Conservation (phyloP, 805 yeast genomes). For the Yarrowia sp. region DNA sequence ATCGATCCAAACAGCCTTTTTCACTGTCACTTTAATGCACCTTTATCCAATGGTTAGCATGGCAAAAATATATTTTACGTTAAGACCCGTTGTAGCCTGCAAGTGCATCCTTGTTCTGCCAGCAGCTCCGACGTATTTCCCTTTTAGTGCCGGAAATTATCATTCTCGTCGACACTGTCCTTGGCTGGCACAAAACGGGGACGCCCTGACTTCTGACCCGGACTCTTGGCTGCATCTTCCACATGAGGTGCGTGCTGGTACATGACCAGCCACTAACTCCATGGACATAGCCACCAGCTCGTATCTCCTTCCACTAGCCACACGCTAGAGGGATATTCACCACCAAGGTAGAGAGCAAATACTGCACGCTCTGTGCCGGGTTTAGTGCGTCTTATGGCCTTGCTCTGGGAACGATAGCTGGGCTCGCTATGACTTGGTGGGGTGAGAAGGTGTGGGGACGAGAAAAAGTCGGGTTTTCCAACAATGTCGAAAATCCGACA, state of each 20-base stretch:
- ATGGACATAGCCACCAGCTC: no score
- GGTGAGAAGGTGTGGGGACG: neutral
- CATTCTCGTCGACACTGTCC: no score
- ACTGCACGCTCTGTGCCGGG: neutral
- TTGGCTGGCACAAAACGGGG: no score
- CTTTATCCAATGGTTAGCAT: neutral
- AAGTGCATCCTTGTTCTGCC: neutral
- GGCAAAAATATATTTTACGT: neutral
- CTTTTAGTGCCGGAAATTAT: slow-evolving; percentile 1
- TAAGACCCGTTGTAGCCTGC: slow-evolving; percentile 9
- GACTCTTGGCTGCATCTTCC: neutral
- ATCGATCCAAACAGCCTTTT: no score
- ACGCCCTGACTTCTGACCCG: no score
- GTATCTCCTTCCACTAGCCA: neutral
- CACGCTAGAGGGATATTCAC: neutral
- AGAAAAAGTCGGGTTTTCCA: no score
- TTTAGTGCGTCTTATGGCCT: neutral
- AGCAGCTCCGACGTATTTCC: neutral
- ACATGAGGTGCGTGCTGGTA: no score
- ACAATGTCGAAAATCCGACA: no score
- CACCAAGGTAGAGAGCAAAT: slow-evolving; percentile 14
- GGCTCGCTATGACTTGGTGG: neutral
- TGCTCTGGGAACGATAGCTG: neutral
- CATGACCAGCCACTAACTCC: no score
- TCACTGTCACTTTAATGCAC: no score